Conservation (phyloP, 331 rosid species). For the Ulmus americana region DNA sequence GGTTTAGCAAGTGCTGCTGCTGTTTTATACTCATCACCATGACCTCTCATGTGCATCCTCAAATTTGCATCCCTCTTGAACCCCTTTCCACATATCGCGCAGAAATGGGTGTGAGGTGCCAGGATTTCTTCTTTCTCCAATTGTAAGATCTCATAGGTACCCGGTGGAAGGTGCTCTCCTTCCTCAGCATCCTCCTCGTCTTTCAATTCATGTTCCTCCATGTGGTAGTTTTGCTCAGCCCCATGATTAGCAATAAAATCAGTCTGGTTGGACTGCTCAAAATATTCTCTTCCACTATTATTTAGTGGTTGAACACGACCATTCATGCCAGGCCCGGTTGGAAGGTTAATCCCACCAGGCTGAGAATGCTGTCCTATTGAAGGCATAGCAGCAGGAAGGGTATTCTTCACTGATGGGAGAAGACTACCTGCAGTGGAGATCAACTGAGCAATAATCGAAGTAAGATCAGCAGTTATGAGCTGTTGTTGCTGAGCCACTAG, state of each 20-base stretch:
- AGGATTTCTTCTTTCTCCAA: conserved; percentile 95
- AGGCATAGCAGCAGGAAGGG: conserved; percentile 34
- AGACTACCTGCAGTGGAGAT: conserved; percentile 92
- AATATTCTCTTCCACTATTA: conserved; percentile 34
- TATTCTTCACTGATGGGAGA: conserved; percentile 70
- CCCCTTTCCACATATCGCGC: conserved; percentile 94
- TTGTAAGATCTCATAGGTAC: conserved; percentile 88
- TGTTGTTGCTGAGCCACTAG: conserved; percentile 76
- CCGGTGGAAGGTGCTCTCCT: conserved; percentile 83
- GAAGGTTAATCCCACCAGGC: conserved; percentile 36
- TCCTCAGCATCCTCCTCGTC: conserved; percentile 91
- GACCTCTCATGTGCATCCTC: conserved; percentile 99
- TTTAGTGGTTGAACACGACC: conserved; percentile 32
- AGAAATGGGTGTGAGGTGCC: conserved; percentile 96
- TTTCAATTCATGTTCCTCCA: conserved; percentile 73
- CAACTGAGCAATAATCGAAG: conserved; percentile 81
- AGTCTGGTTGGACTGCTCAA: conserved; percentile 43
- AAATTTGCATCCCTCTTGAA: conserved; percentile 97
- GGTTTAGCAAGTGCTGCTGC: conserved; percentile 97
- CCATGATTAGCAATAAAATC: conserved; percentile 36
- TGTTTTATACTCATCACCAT: conserved; percentile 96
- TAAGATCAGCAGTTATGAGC: conserved; percentile 81
- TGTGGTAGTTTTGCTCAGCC: conserved; percentile 40
- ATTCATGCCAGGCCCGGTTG: conserved; percentile 35
- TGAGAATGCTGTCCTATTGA: conserved; percentile 46